Evolutionary conservation across 768 basidiomycete species (phyloP).

Genomic region (Pisolithus orientalis): DNA sequence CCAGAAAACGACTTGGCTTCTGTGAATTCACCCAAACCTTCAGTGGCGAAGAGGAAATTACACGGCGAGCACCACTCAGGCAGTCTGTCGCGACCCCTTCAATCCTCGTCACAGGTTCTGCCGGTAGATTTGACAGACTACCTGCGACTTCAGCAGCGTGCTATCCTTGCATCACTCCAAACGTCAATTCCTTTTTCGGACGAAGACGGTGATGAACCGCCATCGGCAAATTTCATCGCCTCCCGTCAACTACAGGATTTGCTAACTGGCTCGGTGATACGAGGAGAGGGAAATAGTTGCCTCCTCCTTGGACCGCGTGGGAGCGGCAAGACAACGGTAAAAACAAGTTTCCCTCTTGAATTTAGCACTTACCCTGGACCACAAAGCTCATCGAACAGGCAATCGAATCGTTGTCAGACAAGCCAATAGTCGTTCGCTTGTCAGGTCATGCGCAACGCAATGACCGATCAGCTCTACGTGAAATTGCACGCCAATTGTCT

Average conservation of each 20-base stretch:
- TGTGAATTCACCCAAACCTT: too few species aligned
- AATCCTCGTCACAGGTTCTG: constrained; percentile 24
- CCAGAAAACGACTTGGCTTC: too few species aligned
- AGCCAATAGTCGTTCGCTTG: constrained; percentile 71
- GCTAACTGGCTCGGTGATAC: constrained; percentile 62
- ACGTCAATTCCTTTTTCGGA: constrained; percentile 16
- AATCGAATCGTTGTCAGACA: constrained; percentile 37
- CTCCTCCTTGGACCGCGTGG: constrained; percentile 80
- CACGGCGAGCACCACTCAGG: neutral
- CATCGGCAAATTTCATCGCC: constrained; percentile 46
- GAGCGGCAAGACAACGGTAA: constrained; percentile 78
- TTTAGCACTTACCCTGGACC: constrained; percentile 1
- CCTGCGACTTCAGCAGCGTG: constrained; percentile 53
- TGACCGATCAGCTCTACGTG: constrained; percentile 86
- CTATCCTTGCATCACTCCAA: constrained; percentile 43
- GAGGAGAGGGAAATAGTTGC: constrained; percentile 93
- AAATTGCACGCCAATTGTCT: constrained; percentile 81
- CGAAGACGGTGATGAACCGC: constrained; percentile 28
- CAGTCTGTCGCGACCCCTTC: constrained; percentile 4
- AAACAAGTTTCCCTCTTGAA: constrained; percentile 12
- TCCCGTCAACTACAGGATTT: constrained; percentile 55
- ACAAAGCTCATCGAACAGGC: constrained; percentile 56
- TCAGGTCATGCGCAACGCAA: constrained; percentile 82
- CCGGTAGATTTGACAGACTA: constrained; percentile 39
- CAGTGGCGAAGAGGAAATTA: too few species aligned